Percentiles rank a stretch among this genome's conserved stretches.
Evolutionary conservation across 441 rosid species (phyloP).

Genomic region (Corymbia citriodora): DNA sequence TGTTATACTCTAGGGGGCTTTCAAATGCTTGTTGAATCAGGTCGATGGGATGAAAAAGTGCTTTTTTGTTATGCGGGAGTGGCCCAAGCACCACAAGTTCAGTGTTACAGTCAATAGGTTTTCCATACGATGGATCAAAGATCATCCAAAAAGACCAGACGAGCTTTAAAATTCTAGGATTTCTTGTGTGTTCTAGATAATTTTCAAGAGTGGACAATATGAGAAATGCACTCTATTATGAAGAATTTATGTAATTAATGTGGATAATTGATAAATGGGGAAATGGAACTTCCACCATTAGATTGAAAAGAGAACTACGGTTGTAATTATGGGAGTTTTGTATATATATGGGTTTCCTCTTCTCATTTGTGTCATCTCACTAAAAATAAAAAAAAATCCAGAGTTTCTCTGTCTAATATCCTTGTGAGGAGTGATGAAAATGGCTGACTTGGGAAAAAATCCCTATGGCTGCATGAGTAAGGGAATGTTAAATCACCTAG

Average conservation of each 20-base stretch:
- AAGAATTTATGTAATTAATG: not conserved
- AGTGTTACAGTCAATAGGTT: not conserved
- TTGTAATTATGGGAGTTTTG: not conserved
- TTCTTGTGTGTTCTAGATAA: not conserved
- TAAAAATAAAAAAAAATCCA: too few species aligned
- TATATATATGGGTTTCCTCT: not conserved
- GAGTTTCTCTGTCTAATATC: not conserved
- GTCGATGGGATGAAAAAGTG: not conserved
- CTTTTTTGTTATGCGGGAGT: not conserved
- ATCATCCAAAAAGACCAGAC: not conserved
- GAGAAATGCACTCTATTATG: not conserved
- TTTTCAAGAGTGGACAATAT: not conserved
- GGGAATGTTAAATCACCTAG: not conserved
- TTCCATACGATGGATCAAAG: not conserved
- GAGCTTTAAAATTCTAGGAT: not conserved
- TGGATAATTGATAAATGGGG: not conserved
- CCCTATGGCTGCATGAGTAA: not conserved
- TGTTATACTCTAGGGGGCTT: not conserved
- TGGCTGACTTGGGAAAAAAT: not conserved
- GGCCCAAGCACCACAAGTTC: not conserved
- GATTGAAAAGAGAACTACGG: fast-evolving
- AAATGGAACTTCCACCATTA: not conserved
- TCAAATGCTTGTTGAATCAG: not conserved
- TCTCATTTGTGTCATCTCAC: not conserved
- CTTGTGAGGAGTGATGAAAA: not conserved